Percentiles rank a stretch among this genome's conserved stretches.
These are phyloP conservation scores for Oidiodendron maius DNA, from an alignment of 495 filamentous ascomycete species.

Conservation along the genomic window DNA sequence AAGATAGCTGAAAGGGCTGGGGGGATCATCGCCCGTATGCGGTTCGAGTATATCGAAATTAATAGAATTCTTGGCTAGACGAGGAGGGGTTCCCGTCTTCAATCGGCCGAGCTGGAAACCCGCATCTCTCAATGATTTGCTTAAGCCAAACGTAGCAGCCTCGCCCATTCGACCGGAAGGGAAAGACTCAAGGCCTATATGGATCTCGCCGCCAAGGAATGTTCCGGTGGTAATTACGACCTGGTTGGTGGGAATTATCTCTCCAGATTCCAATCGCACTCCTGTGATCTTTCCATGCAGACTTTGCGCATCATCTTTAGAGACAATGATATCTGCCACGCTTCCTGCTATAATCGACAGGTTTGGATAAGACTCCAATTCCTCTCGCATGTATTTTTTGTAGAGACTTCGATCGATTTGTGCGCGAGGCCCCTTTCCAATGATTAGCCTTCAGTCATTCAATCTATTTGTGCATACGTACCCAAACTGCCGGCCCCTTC, in stretches of 20 bases:
- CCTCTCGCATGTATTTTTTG: constrained; percentile 84
- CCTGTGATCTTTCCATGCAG: constrained; percentile 66
- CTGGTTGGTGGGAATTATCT: constrained; percentile 70
- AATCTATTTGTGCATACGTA: constrained; percentile 9
- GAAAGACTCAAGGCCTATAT: constrained; percentile 79
- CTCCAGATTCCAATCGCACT: constrained; percentile 82
- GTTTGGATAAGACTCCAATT: constrained; percentile 69
- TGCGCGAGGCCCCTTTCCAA: constrained; percentile 66
- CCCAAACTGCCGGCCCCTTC: constrained; percentile 94
- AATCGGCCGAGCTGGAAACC: constrained; percentile 87
- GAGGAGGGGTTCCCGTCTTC: constrained; percentile 93
- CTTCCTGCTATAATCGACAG: constrained; percentile 77
- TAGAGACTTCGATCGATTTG: constrained; percentile 94
- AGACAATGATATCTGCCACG: constrained; percentile 82
- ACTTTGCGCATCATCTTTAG: constrained; percentile 41
- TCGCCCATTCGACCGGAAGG: constrained; percentile 93
- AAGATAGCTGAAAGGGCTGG: constrained; percentile 86
- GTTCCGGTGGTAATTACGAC: constrained; percentile 96
- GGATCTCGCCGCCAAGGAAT: constrained; percentile 93
- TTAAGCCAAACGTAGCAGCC: constrained; percentile 87
- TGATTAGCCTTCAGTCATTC: constrained; percentile 2
- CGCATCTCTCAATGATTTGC: constrained; percentile 82
- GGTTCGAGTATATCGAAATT: constrained; percentile 64
- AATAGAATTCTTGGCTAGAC: constrained; percentile 77
- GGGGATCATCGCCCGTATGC: constrained; percentile 79